A percentile compares a stretch with the other conserved stretches of the same genome.
Conservation (phyloP, 306 rosid genomes). For the Quercus wislizeni region DNA sequence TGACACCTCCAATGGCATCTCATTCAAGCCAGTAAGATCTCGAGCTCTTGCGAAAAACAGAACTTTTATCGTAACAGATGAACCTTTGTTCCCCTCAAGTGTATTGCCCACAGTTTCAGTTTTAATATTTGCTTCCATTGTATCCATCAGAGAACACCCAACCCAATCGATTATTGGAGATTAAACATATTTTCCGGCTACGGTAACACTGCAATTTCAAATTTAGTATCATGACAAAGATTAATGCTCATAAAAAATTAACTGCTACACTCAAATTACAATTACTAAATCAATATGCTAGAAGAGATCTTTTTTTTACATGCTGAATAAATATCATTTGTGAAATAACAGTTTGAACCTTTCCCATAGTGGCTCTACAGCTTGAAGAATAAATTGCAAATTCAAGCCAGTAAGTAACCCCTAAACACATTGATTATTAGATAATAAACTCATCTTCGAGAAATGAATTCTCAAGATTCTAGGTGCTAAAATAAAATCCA, state of each 20-base stretch:
- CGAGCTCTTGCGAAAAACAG: conserved; percentile 90
- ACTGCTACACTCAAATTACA: neutral
- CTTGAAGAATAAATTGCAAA: neutral
- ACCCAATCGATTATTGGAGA: conserved; percentile 4
- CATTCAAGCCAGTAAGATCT: conserved; percentile 65
- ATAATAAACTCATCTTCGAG: neutral
- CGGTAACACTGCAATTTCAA: neutral
- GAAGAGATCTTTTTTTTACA: too few relatives aligned
- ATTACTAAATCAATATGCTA: neutral
- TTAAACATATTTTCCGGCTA: neutral
- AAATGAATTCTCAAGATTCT: neutral
- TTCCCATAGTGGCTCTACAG: neutral
- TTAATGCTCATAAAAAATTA: neutral
- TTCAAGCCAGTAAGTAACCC: neutral
- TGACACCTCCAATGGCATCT: conserved; percentile 62
- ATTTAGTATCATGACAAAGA: neutral
- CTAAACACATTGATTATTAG: neutral
- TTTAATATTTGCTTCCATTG: conserved; percentile 25
- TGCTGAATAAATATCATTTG: neutral
- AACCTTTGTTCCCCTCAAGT: conserved; percentile 7
- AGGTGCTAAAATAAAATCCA: too few relatives aligned
- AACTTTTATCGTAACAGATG: conserved; percentile 57
- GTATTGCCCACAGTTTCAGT: conserved; percentile 13
- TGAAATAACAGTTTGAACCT: neutral
- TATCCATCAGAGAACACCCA: neutral